Evolutionary conservation across 2,329 filamentous ascomycete genomes (phyloP), one percentile per base, ranked within the genome.

Genomic region (Scleromitrula shiraiana): DNA sequence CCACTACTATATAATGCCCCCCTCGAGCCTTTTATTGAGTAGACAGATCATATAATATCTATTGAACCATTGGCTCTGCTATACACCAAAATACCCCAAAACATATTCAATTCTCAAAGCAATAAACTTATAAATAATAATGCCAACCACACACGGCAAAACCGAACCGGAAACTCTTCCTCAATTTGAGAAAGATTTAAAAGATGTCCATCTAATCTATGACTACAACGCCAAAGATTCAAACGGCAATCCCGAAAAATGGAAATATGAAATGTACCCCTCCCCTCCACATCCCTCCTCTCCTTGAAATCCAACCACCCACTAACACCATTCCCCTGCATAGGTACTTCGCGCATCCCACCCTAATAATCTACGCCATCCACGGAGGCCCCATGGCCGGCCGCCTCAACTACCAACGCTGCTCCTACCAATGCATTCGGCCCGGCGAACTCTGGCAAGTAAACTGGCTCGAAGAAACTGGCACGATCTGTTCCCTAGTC

Each of bases 181-280:
- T 5, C 56, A 65, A 19, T 77, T 76, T 53, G 67, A 77, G 35
- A 60, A 67, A 29, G 76, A 80, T 51, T 68, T 80, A 29, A 66
- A 66, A 36, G 67, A 79, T 54, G 68, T 71, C 2, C 75, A 79
- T 52, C 65, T 79, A 1, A 67, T 80, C 45, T 80, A 80, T 59
- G 75, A 80, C 53, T 78, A 79, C 53, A 67, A 71, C 33, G 74
- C 72, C 0, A 61, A 71, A 44, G 70, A 74, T 46, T 53, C 52
- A 2, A 48, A 70, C 1, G 73, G 75, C 8, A 72, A 72, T 5
- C 70, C 74, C 0, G 73, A 78, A 43, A 79, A 76, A 59, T 80
- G 76, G 77, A 70, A 74, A 2, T 80, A 80, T 55, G 77, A 80
- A 51, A 71, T 80, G 58, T 80, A 43, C 7, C n/a, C 7, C 20